Evolutionary conservation across 352 stramenopile genomes (phyloP).

Genomic region (Pythium apleroticum): DNA sequence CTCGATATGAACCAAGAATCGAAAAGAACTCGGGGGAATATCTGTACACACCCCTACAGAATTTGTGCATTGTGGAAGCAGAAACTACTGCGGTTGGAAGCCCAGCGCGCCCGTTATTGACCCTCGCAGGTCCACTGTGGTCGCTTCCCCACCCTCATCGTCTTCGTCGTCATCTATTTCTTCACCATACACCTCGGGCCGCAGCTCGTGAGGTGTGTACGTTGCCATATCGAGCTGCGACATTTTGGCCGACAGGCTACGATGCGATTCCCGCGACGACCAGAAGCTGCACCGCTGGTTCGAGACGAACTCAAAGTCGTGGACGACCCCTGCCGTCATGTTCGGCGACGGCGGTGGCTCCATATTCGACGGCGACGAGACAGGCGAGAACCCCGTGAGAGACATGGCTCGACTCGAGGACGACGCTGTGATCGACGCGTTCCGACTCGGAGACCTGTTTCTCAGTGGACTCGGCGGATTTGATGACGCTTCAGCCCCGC

Average conservation of each 20-base stretch:
- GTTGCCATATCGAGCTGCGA: slow-evolving; percentile 20
- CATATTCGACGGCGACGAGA: background rate
- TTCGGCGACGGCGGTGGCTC: background rate
- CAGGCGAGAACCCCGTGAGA: background rate
- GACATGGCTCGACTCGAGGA: background rate
- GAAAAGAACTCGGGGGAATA: background rate
- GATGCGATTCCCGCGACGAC: slow-evolving; percentile 22
- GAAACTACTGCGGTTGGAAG: background rate
- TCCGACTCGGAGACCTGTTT: background rate
- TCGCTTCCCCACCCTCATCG: background rate
- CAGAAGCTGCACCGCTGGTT: slow-evolving; percentile 20
- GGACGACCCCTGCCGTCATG: slow-evolving; percentile 19
- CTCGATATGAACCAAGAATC: background rate
- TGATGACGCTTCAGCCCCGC: too few species aligned
- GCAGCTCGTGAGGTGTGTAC: background rate
- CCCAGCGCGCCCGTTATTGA: background rate
- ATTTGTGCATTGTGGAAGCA: background rate
- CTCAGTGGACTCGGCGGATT: background rate
- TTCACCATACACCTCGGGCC: slow-evolving; percentile 4
- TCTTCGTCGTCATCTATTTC: slow-evolving; percentile 16
- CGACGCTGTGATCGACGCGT: background rate
- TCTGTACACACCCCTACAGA: background rate
- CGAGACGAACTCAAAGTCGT: slow-evolving; percentile 27
- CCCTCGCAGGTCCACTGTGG: background rate
- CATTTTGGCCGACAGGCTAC: slow-evolving; percentile 24